Base-by-base conservation (phyloP, 768 basidiomycete species). In the Flagelloscypha sp. region DNA sequence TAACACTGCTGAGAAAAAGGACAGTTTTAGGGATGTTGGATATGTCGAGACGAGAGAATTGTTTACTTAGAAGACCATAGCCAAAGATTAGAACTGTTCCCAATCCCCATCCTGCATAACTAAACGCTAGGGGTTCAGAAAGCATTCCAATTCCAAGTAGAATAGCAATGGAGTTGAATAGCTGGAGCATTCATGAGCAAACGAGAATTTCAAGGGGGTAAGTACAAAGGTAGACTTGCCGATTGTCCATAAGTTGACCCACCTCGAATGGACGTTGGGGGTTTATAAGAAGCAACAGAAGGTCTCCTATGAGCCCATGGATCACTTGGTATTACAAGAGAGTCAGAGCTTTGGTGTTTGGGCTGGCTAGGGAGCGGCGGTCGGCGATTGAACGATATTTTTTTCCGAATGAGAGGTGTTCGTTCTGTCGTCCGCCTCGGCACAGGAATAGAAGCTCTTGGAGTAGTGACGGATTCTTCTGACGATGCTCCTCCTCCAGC, bases 161-260 rank as follows among this genome's bases (percentile, higher is more conserved):
- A 22, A 92, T 84, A 10, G 87, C 87, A 21, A 81, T 84, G 7
- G 80, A 80, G 48, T 93, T 93, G 58, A 90, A 90, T n/a, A 94
- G 58, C 88, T 88, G 39, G 23, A 35, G 18, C 30, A 17, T 24
- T 35, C 22, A 24, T 38, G 2, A 28, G 37, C 46, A 4, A 44
- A 33, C n/a, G 28, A n/a, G 38, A 7, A 16, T 17, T 9, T 21
- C 15, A 30, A 32, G 13, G 10, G 18, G 7, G 24, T 20, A 30
- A 19, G 29, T 15, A 28, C 11, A 9, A n/a, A 27, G 19, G 1
- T 22, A 39, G 18, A 45, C 74, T 39, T 44, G 81, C 81, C 30
- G 79, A 82, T 52, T 84, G 81, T 16, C 79, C 79, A 46, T 76
- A 83, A 30, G 65, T 64, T 21, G 55, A 49, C 27, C 57, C 58